These are phyloP conservation scores for Plantago ovata DNA, from an alignment of 257 asterid genomes.

Conservation along the genomic window DNA sequence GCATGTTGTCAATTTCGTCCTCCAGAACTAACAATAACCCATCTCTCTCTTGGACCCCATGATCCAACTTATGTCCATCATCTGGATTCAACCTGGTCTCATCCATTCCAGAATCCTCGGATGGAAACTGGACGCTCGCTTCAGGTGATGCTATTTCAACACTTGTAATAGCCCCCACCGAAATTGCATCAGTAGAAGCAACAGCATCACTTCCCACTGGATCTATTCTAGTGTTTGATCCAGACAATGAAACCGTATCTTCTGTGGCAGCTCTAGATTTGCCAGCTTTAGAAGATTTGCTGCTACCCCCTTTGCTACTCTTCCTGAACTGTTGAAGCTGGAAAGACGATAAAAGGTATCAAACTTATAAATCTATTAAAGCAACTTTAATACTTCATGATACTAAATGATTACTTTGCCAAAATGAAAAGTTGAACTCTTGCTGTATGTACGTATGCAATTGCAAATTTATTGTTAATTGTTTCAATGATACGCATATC, in stretches of 20 bases:
- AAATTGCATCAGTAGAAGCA: slow-evolving; percentile 28
- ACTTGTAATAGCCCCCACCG: slow-evolving; percentile 25
- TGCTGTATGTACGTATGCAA: neutral
- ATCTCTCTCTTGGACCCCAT: slow-evolving; percentile 27
- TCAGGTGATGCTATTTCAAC: slow-evolving; percentile 31
- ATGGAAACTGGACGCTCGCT: slow-evolving; percentile 21
- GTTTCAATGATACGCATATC: too few relatives aligned
- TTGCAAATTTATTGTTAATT: too few relatives aligned
- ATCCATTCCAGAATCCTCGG: slow-evolving; percentile 32
- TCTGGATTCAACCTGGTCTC: slow-evolving; percentile 21
- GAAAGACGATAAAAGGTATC: slow-evolving; percentile 4
- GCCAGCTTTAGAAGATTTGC: slow-evolving; percentile 49
- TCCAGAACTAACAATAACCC: slow-evolving; percentile 30
- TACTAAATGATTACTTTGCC: neutral
- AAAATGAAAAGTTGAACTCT: neutral
- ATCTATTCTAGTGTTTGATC: slow-evolving; percentile 32
- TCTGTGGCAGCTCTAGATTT: slow-evolving; percentile 47
- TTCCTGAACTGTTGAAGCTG: slow-evolving; percentile 97
- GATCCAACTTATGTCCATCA: slow-evolving; percentile 24
- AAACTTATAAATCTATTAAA: neutral
- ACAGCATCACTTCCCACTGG: slow-evolving; percentile 26
- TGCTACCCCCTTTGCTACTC: slow-evolving; percentile 59
- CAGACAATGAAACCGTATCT: slow-evolving; percentile 33
- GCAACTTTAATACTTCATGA: neutral
- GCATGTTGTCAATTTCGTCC: slow-evolving; percentile 27